Evolutionary conservation across 202 grass and related monocot species (phyloP), one percentile per base, ranked within the genome.

Genomic region (Panicum hallii): DNA sequence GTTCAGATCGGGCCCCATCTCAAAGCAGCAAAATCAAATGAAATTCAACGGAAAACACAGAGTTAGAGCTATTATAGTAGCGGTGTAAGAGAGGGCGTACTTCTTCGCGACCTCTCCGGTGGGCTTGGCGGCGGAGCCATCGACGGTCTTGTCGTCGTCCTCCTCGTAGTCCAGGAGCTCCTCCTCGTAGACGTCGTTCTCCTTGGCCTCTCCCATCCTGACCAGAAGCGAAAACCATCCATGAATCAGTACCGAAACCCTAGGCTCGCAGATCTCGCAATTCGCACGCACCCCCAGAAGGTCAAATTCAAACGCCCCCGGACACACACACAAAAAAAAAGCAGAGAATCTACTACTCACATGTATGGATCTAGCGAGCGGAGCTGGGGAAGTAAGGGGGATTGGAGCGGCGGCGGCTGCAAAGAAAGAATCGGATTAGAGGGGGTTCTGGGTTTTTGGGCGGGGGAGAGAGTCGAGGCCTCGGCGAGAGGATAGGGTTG

Each of bases 131-230:
- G 96, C 84, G 53, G 77, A 81, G 72, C 86, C 90, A 69, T 99
- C 97, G 49, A 91, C 36, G 7, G 90, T 52, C 86, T 99, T 99
- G 66, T 96, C 97, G 10, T 94, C 97, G 12, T 99, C 97, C 83
- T 99, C 97, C 60, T 99, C 97, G 88, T 99, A 99, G 88, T 99
- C 97, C 38, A 99, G 89, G 28, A 99, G 97, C 87, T 99, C 97
- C 91, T 99, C 97, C 69, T 99, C 97, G 65, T 99, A 99, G 11
- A 89, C 90, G 45, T 99, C 97, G 90, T 92, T 91, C 32, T 99
- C 93, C 89, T 89, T 96, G 55, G 86, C 90, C 72, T 99, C 97
- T 80, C 91, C 93, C 97, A 94, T 99, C 87, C 93, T 96, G 32
- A 16, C 4, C 8, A 5, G 10, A 73, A 19, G 26, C 4, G 1